phyloP scores from a whole-genome alignment of 441 rosid species.

The Manihot esculenta region DNA sequence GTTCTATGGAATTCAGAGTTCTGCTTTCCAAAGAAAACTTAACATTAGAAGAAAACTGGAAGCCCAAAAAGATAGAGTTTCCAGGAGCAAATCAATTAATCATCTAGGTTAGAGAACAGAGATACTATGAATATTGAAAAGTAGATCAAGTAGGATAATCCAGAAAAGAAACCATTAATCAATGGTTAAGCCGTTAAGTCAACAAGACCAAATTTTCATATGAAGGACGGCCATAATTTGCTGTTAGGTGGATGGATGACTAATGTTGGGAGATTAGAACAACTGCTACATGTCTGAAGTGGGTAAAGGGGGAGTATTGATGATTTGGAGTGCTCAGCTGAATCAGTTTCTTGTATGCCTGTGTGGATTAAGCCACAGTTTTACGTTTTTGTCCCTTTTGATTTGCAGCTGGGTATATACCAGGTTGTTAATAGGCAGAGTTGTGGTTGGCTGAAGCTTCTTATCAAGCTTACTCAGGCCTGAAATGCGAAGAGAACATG shows the following conservation, averaged over 20 bases:
- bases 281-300: neutral
- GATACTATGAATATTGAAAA: neutral
- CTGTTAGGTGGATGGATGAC: neutral
- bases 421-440: neutral
- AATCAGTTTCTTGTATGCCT: neutral
- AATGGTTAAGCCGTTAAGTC: neutral
- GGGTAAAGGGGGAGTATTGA: neutral
- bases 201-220: neutral
- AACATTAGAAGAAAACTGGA: neutral
- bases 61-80: neutral
- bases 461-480: neutral
- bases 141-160: neutral
- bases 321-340: neutral
- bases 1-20: neutral
- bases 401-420: neutral
- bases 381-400: neutral
- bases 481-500: too few species aligned
- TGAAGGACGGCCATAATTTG: neutral
- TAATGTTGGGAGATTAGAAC: neutral
- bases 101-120: neutral
- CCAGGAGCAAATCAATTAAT: neutral
- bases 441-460: conserved; percentile 6
- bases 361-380: conserved; percentile 1
- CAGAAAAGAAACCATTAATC: neutral
- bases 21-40: neutral